These are phyloP conservation scores for Rhynchospora pubera DNA, from an alignment of 176 grass and related monocot species.

Conservation along the genomic window DNA sequence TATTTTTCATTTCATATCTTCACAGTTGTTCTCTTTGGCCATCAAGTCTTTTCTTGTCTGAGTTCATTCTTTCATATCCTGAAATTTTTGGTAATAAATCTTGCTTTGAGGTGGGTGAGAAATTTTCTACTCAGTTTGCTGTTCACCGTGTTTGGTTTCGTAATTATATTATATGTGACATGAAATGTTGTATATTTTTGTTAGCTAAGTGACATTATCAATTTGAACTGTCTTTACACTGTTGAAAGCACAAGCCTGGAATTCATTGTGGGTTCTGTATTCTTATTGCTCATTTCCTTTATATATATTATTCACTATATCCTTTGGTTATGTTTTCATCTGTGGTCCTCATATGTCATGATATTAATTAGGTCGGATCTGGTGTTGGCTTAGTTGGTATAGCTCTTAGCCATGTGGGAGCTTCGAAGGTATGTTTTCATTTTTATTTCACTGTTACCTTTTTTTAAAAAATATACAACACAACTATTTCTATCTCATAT, in stretches of 20 bases:
- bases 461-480: background rate
- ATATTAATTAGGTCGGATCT: conserved; percentile 69
- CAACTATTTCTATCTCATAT: too few relatives aligned
- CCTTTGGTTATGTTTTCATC: conserved; percentile 7
- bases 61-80: conserved; percentile 73
- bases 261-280: background rate
- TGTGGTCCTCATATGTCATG: conserved; percentile 23
- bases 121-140: background rate
- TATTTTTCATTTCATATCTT: conserved; percentile 11
- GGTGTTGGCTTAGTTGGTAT: conserved; percentile 91
- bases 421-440: conserved; percentile 59
- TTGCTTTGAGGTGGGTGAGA: conserved; percentile 64
- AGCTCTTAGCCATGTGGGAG: conserved; percentile 51
- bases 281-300: background rate
- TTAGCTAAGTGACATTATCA: background rate
- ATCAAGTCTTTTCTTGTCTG: conserved; percentile 78
- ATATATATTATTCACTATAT: background rate
- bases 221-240: background rate
- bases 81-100: conserved; percentile 49
- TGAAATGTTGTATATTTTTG: background rate
- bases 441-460: background rate
- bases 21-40: conserved; percentile 87
- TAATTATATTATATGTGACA: background rate
- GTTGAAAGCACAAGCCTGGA: conserved; percentile 2
- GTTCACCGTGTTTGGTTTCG: background rate